A percentile compares a stretch with the other conserved stretches of the same genome.
phyloP scores from a whole-genome alignment of 106 monocot species.

The Dioscorea zingiberensis region DNA sequence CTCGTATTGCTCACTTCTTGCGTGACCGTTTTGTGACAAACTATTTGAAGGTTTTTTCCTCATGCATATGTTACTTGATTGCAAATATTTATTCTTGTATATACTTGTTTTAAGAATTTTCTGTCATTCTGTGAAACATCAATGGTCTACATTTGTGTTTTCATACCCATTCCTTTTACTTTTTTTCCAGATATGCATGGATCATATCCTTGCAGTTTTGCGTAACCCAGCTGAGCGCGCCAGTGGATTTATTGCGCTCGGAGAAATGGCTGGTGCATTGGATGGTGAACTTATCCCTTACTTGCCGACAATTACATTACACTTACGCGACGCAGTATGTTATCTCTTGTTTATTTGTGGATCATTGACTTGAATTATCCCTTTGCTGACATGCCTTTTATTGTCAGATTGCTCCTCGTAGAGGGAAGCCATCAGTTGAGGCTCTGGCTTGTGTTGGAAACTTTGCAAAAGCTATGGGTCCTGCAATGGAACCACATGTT shows the following conservation, averaged over 20 bases:
- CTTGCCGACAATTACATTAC: conserved; percentile 66
- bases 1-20: conserved; percentile 97
- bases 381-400: neutral
- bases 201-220: conserved; percentile 87
- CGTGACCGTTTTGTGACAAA: conserved; percentile 97
- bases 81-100: neutral
- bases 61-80: neutral
- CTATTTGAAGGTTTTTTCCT: conserved; percentile 65
- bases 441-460: conserved; percentile 93
- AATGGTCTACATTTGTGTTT: neutral
- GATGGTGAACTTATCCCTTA: conserved; percentile 85
- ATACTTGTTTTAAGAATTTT: too few species aligned
- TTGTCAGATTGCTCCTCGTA: conserved; percentile 91
- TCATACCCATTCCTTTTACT: neutral
- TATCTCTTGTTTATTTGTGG: conserved; percentile 2
- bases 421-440: conserved; percentile 83
- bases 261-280: conserved; percentile 98
- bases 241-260: conserved; percentile 90
- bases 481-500: conserved; percentile 89
- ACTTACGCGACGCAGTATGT: conserved; percentile 92
- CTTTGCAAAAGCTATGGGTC: conserved; percentile 84
- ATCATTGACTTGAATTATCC: neutral
- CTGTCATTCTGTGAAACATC: too few species aligned
- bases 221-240: conserved; percentile 88
- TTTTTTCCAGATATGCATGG: conserved; percentile 79